Conservation (phyloP, 768 basidiomycete genomes). For the Heimioporus sp. region DNA sequence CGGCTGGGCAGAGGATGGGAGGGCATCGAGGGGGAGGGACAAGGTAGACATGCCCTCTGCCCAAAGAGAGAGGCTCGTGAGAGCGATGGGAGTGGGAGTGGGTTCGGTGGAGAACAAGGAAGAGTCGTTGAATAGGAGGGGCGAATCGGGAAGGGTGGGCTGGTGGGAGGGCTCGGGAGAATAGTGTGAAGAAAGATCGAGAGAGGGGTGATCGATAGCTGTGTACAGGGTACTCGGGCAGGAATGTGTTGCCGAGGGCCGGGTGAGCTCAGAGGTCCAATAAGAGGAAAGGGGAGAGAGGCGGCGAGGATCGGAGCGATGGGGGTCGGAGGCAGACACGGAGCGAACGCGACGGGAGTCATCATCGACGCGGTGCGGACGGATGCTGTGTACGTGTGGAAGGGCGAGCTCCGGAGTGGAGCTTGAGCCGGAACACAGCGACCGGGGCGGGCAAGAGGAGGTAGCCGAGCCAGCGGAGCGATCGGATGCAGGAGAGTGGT, state of each 20-base stretch:
- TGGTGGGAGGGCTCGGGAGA: conserved; percentile 25
- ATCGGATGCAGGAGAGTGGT: conserved; percentile 32
- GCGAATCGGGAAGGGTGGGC: conserved; percentile 27
- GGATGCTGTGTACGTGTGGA: conserved; percentile 19
- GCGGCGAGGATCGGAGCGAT: conserved; percentile 30
- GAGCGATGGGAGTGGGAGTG: conserved; percentile 34
- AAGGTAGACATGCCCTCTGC: conserved; percentile 71
- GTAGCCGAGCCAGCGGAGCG: conserved; percentile 29
- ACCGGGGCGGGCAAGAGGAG: conserved; percentile 25
- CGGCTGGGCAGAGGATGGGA: conserved; percentile 40
- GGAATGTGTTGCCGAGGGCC: conserved; percentile 25
- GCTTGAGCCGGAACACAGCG: conserved; percentile 22
- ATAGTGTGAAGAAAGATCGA: conserved; percentile 18
- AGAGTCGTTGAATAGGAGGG: conserved; percentile 26
- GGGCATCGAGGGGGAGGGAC: conserved; percentile 55
- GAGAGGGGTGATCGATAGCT: conserved; percentile 15
- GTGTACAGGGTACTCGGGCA: conserved; percentile 25
- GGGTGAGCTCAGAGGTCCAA: conserved; percentile 26
- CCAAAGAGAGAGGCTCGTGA: conserved; percentile 47
- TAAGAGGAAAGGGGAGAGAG: conserved; percentile 32
- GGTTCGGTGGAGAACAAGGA: conserved; percentile 28
- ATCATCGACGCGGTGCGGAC: conserved; percentile 25
- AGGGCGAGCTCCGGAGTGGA: conserved; percentile 28
- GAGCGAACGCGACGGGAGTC: conserved; percentile 31
- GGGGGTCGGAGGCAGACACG: conserved; percentile 26